These are phyloP conservation scores for Aspergillus funiculosus DNA, from an alignment of 495 filamentous ascomycete genomes.

Conservation along the genomic window DNA sequence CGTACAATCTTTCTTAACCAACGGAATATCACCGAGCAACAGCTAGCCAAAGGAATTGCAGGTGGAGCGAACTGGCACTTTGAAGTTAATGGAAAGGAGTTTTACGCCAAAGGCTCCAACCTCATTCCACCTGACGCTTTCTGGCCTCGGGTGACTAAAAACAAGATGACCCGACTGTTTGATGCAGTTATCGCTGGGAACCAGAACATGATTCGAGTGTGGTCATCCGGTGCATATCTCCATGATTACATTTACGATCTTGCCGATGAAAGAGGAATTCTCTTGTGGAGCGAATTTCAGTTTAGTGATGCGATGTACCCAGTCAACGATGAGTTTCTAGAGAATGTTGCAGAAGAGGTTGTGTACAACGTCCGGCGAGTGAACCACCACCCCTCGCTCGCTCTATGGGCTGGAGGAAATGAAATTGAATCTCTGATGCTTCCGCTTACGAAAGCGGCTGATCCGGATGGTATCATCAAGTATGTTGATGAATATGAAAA, in stretches of 20 bases:
- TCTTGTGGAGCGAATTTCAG: conserved; percentile 65
- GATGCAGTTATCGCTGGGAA: conserved; percentile 52
- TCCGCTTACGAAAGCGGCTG: conserved; percentile 33
- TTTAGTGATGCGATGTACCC: conserved; percentile 63
- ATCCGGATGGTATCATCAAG: conserved; percentile 41
- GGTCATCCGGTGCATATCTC: conserved; percentile 58
- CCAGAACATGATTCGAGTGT: conserved; percentile 67
- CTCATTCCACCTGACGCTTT: conserved; percentile 63
- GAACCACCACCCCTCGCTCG: conserved; percentile 64
- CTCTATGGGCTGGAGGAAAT: conserved; percentile 62
- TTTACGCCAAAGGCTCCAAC: conserved; percentile 64
- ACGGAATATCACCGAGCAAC: conserved; percentile 51
- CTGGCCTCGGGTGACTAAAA: conserved; percentile 57
- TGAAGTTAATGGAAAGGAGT: conserved; percentile 61
- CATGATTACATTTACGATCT: conserved; percentile 66
- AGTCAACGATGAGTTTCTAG: conserved; percentile 48
- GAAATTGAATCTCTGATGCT: conserved; percentile 58
- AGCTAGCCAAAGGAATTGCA: conserved; percentile 53
- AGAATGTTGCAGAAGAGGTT: conserved; percentile 53
- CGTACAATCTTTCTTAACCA: conserved; percentile 64
- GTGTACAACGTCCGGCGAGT: conserved; percentile 57
- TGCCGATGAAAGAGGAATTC: conserved; percentile 58
- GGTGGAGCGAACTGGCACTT: conserved; percentile 65
- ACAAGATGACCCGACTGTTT: conserved; percentile 50
- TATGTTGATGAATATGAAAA: conserved; percentile 55